Base-by-base conservation (phyloP, 2,329 filamentous ascomycete species). In the Bipolaris zeicola region DNA sequence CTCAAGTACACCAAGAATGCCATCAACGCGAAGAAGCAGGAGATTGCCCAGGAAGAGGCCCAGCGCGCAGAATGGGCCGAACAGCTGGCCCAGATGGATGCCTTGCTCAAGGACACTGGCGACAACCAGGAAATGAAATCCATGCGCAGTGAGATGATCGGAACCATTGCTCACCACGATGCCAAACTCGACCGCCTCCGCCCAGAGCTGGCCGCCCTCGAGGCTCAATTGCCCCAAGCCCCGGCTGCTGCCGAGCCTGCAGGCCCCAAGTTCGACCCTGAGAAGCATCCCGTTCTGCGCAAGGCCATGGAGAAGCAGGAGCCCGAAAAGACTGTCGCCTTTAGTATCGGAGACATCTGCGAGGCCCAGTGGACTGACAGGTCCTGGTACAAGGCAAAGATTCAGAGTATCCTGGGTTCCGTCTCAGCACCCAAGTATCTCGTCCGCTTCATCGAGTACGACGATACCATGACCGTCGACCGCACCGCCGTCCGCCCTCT, bases 361-460 rank as follows among this genome's bases (percentile, higher is more conserved):
- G 83, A 95, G 76, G 95, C 94, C 44, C 93, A 94, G 77, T 99
- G 93, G 91, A 80, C 92, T 52, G 95, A 99, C 77, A 92, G 90
- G 71, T 85, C 85, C 22, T 97, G 93, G 79, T 98, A 98, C 79
- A 89, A 92, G 43, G 95, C 93, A 39, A 89, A 91, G 69, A 96
- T 99, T 76, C 94, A 92, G 49, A 93, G 90, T 50, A 93, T 97
- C 68, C 97, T 94, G 20, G 95, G 95, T 56, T 96, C 92, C 7
- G 88, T 89, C n/a, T 90, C 87, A 41, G 90, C 91, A 50, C 94
- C 93, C 34, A 91, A 97, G 62, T 99, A 97, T 76, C 89, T 91
- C 45, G 93, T 99, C 76, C 95, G 90, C 67, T 99, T 98, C 82
- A 94, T 96, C 79, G 91, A 87, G 69, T 98, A 98, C 79, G 87